These are phyloP conservation scores for Sclerotinia glacialis DNA, from an alignment of 2,329 filamentous ascomycete species.

Conservation along the genomic window DNA sequence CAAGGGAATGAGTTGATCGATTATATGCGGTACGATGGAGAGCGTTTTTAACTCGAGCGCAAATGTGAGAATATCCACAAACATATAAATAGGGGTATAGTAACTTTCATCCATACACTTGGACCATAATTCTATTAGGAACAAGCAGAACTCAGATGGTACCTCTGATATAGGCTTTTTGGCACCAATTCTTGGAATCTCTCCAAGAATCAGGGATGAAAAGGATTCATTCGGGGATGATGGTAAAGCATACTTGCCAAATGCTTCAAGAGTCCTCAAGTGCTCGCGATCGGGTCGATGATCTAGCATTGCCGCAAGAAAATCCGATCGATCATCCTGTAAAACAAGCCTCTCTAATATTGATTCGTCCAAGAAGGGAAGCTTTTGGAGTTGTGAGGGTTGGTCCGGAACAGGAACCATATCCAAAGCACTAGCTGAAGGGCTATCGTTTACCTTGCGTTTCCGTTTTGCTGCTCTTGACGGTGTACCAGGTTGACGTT, in stretches of 20 bases:
- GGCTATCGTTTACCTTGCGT: slow-evolving; percentile 62
- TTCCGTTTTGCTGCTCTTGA: slow-evolving; percentile 66
- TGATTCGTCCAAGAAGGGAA: slow-evolving; percentile 35
- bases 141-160: slow-evolving; percentile 61
- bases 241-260: slow-evolving; percentile 63
- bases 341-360: slow-evolving; percentile 42
- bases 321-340: slow-evolving; percentile 44
- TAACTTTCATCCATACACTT: slow-evolving; percentile 61
- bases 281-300: slow-evolving; percentile 45
- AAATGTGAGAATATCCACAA: slow-evolving; percentile 63
- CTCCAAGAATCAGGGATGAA: slow-evolving; percentile 65
- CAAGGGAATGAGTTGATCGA: slow-evolving; percentile 54
- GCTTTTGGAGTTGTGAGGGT: background rate
- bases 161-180: slow-evolving; percentile 48
- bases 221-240: slow-evolving; percentile 61
- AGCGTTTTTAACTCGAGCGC: slow-evolving; percentile 61
- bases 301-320: slow-evolving; percentile 39
- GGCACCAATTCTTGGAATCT: slow-evolving; percentile 57
- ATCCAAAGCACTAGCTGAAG: slow-evolving; percentile 53
- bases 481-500: slow-evolving; percentile 51
- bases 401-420: slow-evolving; percentile 32
- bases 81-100: slow-evolving; percentile 61
- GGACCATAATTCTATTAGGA: slow-evolving; percentile 66
- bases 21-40: slow-evolving; percentile 56
- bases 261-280: slow-evolving; percentile 63